A percentile compares a stretch with the other conserved stretches of the same genome.
These are phyloP conservation scores for Pelargonium cotyledonis DNA, from an alignment of 441 rosid genomes.

Conservation along the genomic window DNA sequence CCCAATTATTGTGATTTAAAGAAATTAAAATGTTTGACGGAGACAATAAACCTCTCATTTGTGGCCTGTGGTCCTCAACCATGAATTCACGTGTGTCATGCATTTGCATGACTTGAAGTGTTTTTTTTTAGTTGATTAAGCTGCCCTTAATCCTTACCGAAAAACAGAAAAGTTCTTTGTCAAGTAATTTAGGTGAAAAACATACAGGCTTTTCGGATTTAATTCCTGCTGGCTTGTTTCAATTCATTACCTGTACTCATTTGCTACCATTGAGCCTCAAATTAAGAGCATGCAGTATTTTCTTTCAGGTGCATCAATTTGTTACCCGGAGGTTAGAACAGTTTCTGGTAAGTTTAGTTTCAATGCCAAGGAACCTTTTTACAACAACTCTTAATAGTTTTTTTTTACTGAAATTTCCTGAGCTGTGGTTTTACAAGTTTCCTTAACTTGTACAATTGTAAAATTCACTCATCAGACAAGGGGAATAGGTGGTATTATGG, in stretches of 20 bases:
- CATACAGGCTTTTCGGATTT: too few species aligned
- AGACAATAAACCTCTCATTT: neutral
- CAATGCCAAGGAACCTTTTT: neutral
- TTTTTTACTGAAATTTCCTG: neutral
- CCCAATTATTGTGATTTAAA: neutral
- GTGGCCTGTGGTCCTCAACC: neutral
- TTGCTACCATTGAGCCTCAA: conserved; percentile 6
- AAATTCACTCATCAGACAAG: too few species aligned
- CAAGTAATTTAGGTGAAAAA: too few species aligned
- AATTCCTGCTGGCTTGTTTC: neutral
- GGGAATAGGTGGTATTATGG: too few species aligned
- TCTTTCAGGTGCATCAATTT: conserved; percentile 62
- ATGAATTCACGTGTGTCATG: neutral
- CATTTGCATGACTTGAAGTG: neutral
- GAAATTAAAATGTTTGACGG: neutral
- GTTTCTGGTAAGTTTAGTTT: conserved; percentile 58
- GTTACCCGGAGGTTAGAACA: conserved; percentile 92
- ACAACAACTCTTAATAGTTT: neutral
- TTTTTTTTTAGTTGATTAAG: neutral
- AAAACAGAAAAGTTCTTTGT: too few species aligned
- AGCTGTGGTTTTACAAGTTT: neutral
- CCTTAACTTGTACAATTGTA: neutral
- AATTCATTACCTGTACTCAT: neutral
- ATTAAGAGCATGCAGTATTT: conserved; percentile 9
- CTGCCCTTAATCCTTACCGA: too few species aligned